Conservation (phyloP, 805 yeast genomes). For the Myxozyma mucilagina region DNA sequence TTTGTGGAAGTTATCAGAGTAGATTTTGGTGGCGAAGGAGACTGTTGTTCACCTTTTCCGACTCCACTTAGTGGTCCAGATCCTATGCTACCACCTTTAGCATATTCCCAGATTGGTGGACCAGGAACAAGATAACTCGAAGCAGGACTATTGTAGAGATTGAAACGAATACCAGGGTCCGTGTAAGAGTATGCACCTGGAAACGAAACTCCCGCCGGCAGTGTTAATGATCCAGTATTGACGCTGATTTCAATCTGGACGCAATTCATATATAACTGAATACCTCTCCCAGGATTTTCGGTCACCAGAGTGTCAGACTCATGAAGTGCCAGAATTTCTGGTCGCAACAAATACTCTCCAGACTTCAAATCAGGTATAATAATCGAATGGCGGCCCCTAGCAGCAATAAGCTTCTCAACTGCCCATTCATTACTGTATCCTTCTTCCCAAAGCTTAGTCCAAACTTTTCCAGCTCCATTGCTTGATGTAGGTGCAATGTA, state of each 20-base stretch:
- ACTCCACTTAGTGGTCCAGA: not conserved
- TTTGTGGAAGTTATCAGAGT: not conserved
- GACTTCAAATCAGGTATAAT: constrained; percentile 20
- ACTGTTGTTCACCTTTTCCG: not conserved
- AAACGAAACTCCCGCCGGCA: constrained; percentile 20
- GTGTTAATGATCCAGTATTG: constrained; percentile 6
- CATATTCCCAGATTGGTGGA: constrained; percentile 23
- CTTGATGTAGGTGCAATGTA: constrained; percentile 19
- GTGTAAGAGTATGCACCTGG: constrained; percentile 27
- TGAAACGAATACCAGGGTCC: constrained; percentile 24
- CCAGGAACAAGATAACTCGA: constrained; percentile 25
- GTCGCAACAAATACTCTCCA: constrained; percentile 25
- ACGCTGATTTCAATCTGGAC: constrained; percentile 18
- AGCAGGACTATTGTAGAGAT: constrained; percentile 13
- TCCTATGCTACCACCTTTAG: not conserved
- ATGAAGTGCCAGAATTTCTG: constrained; percentile 24
- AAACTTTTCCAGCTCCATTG: constrained; percentile 13
- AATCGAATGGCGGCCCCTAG: constrained; percentile 17
- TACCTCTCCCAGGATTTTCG: constrained; percentile 14
- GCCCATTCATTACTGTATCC: constrained; percentile 23
- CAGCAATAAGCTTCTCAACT: constrained; percentile 11
- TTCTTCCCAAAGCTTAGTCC: constrained; percentile 26
- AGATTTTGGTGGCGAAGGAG: not conserved
- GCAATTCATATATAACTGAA: constrained; percentile 24
- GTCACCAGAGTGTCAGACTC: constrained; percentile 11